These are phyloP conservation scores for Pseudogymnoascus sp. DNA, from an alignment of 2,329 filamentous ascomycete species.

Conservation along the genomic window DNA sequence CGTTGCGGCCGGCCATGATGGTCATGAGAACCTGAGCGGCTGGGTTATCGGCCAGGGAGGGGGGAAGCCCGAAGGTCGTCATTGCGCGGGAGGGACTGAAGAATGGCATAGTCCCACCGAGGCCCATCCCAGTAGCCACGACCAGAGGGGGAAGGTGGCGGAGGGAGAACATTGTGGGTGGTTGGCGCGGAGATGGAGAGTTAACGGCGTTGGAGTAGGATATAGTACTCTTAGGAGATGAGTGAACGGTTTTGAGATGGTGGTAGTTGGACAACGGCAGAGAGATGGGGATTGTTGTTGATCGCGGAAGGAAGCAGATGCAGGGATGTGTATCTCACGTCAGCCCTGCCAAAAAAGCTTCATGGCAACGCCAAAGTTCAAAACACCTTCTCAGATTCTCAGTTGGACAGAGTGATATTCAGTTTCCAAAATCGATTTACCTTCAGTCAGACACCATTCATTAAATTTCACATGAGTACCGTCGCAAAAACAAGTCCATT, in stretches of 20 bases:
- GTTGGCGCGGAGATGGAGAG: not conserved
- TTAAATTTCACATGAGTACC: not conserved
- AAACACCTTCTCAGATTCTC: not conserved
- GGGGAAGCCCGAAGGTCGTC: slow-evolving; percentile 14
- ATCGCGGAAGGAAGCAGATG: not conserved
- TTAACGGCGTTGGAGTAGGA: not conserved
- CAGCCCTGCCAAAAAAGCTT: not conserved
- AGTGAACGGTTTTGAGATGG: not conserved
- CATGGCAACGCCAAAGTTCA: not conserved
- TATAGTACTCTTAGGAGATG: not conserved
- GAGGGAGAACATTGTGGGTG: not conserved
- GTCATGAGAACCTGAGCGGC: slow-evolving; percentile 13
- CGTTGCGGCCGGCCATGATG: slow-evolving; percentile 12
- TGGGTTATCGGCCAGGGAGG: slow-evolving; percentile 11
- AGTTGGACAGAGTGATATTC: not conserved
- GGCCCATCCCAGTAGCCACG: not conserved
- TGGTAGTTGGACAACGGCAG: not conserved
- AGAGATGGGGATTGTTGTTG: not conserved
- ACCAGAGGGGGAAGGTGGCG: not conserved
- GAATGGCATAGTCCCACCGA: not conserved
- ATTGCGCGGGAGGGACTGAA: slow-evolving; percentile 12
- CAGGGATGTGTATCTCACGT: not conserved
- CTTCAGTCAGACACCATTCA: not conserved
- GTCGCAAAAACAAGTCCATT: not conserved
- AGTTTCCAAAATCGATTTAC: not conserved